A percentile compares a stretch with the other conserved stretches of the same genome.
Evolutionary conservation across 2,329 filamentous ascomycete genomes (phyloP).

Genomic region (Neonectria coccinea): DNA sequence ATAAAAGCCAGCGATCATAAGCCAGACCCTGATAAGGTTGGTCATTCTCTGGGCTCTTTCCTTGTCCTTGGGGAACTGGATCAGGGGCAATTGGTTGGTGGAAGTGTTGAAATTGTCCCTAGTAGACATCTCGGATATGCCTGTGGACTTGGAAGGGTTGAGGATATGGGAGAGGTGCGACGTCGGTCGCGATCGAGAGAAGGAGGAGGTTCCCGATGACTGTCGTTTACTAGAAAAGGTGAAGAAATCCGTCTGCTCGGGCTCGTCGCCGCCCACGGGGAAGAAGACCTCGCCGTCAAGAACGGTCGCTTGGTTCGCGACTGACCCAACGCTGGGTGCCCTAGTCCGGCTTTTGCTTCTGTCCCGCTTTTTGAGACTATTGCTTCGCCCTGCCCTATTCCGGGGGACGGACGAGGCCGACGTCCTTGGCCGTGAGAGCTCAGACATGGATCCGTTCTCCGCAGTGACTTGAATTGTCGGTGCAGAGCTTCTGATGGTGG

Average conservation of each 20-base stretch:
- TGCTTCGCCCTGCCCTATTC: constrained; percentile 59
- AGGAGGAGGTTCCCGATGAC: constrained; percentile 52
- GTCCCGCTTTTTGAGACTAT: constrained; percentile 66
- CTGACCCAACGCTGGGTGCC: constrained; percentile 56
- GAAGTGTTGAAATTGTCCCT: constrained; percentile 57
- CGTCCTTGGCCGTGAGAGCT: constrained; percentile 51
- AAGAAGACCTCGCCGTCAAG: constrained; percentile 65
- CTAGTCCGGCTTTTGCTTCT: constrained; percentile 62
- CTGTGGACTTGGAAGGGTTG: constrained; percentile 54
- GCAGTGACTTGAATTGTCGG: constrained; percentile 83
- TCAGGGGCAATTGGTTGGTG: constrained; percentile 61
- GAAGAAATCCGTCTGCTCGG: constrained; percentile 59
- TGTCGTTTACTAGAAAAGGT: constrained; percentile 56
- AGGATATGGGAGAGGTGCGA: constrained; percentile 60
- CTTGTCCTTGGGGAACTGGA: constrained; percentile 68
- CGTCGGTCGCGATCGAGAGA: constrained; percentile 57
- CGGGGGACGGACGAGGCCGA: constrained; percentile 47
- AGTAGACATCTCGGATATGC: constrained; percentile 54
- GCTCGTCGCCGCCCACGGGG: constrained; percentile 55
- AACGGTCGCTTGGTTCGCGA: constrained; percentile 55
- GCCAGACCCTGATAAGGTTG: constrained; percentile 83
- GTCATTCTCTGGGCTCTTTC: constrained; percentile 62
- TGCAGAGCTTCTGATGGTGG: constrained; percentile 59
- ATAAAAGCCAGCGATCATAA: constrained; percentile 90
- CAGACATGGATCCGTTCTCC: constrained; percentile 62